Evolutionary conservation across 164 flowering plant genomes (phyloP), one percentile per base, ranked within the genome.

Genomic region (Malania oleifera): DNA sequence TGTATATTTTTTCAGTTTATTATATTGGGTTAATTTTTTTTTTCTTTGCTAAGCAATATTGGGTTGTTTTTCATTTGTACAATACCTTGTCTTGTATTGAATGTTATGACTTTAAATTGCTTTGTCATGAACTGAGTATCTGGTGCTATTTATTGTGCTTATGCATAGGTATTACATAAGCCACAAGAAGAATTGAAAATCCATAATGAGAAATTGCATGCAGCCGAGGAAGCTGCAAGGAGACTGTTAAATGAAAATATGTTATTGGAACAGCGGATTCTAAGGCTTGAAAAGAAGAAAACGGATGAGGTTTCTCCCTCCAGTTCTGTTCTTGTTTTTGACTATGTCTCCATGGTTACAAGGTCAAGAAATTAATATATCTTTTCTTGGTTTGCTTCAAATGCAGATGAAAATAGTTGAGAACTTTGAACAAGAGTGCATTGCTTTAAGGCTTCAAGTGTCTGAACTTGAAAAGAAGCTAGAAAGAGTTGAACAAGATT

Each of bases 401-500:
- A 28, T 72, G 60, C 71, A 91, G 99, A 61, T 80, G 34, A 79
- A 72, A 50, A 41, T 49, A 67, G 75, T 79, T 38, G 75, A 78
- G 67, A 76, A 46, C 10, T 79, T 77, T 64, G 87, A 80, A 56
- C 82, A 84, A 70, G 96, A 91, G 64, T 75, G 81, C 23, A 75
- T 70, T 68, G 45, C 78, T 34, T 71, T 80, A 50, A 75, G 59
- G 66, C 66, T 73, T 43, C 76, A 56, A 50, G 65, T 80, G 37
- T 70, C 70, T 50, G 90, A 89, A 57, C 79, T 91, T 63, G 96
- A 91, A 77, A 87, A 70, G 68, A 78, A 79, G 57, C 59, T 91
- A 55, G 88, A 78, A 64, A 73, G 31, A 46, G 61, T 61, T 22
- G 71, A 40, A 52, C 65, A 70, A 63, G 85, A 89, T 19, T 75